These are phyloP conservation scores for Sporothrix brasiliensis DNA, from an alignment of 2,329 filamentous ascomycete species.

Conservation along the genomic window DNA sequence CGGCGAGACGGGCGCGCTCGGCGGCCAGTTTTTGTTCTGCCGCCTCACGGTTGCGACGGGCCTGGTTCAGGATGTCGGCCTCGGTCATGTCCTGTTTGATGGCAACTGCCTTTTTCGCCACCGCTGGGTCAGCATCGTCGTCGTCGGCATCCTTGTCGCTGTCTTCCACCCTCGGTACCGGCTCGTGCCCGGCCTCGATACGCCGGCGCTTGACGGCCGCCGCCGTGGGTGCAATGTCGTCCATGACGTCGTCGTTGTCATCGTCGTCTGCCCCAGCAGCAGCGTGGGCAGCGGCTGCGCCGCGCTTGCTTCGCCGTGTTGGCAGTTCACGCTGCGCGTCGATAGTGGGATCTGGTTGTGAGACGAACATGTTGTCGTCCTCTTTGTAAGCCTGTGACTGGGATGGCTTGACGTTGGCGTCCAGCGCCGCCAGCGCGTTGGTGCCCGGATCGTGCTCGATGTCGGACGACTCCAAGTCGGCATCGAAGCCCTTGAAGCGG, in stretches of 20 bases:
- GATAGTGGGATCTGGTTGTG: background rate
- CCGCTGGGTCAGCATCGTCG: slow-evolving; percentile 36
- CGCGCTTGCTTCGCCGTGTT: slow-evolving; percentile 37
- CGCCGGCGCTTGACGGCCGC: slow-evolving; percentile 78
- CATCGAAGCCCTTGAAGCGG: slow-evolving; percentile 75
- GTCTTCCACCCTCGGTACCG: slow-evolving; percentile 42
- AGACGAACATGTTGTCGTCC: slow-evolving; percentile 29
- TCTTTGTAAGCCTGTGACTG: slow-evolving; percentile 7
- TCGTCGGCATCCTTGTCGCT: slow-evolving; percentile 37
- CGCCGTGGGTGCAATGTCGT: slow-evolving; percentile 74
- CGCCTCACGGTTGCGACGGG: slow-evolving; percentile 62
- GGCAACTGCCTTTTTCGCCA: slow-evolving; percentile 47
- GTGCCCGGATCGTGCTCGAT: slow-evolving; percentile 34
- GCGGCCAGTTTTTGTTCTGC: slow-evolving; percentile 65
- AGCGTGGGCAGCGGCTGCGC: background rate
- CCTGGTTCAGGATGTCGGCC: slow-evolving; percentile 68
- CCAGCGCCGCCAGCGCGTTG: background rate
- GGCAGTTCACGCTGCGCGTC: background rate
- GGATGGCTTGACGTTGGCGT: background rate
- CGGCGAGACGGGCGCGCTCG: slow-evolving; percentile 58
- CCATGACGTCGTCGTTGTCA: slow-evolving; percentile 57
- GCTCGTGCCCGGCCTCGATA: slow-evolving; percentile 60
- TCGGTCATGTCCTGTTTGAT: slow-evolving; percentile 49
- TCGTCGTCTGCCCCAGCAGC: background rate
- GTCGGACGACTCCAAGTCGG: slow-evolving; percentile 49